A percentile compares a stretch with the other conserved stretches of the same genome.
These are phyloP conservation scores for Arthrinium puccinioides DNA, from an alignment of 2,329 filamentous ascomycete species.

Conservation along the genomic window DNA sequence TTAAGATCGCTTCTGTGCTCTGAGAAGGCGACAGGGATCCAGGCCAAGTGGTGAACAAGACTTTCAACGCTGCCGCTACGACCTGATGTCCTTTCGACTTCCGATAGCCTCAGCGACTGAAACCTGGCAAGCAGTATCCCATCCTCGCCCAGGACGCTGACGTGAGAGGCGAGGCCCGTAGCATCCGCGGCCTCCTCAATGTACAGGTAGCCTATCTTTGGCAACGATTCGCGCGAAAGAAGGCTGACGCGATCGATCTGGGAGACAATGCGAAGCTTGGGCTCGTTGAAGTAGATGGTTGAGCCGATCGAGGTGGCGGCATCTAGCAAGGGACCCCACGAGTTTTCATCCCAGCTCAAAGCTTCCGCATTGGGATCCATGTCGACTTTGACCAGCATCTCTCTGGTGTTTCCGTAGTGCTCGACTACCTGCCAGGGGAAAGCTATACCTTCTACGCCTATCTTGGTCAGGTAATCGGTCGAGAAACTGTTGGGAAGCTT, in stretches of 20 bases:
- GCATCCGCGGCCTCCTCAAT: no score
- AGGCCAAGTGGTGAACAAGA: no score
- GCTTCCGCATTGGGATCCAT: conserved; percentile 15
- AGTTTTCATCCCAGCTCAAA: conserved; percentile 7
- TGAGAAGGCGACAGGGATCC: no score
- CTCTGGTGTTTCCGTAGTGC: conserved; percentile 26
- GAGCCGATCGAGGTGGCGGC: conserved; percentile 34
- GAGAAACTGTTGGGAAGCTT: conserved; percentile 23
- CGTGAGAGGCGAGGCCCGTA: no score
- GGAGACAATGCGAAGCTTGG: conserved; percentile 25
- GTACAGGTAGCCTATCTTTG: no score
- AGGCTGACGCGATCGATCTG: conserved; percentile 2
- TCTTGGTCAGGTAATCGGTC: conserved; percentile 27
- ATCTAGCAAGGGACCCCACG: conserved; percentile 32
- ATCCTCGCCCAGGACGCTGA: no score
- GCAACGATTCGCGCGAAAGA: no score
- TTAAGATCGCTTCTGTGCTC: no score
- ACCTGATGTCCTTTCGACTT: no score
- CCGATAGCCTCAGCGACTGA: no score
- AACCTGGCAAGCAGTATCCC: no score
- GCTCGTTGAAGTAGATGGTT: conserved; percentile 27
- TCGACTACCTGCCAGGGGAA: conserved; percentile 33
- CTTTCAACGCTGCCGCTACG: no score
- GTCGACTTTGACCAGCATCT: conserved; percentile 34
- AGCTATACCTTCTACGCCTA: conserved; percentile 31